These are phyloP conservation scores for Colletotrichum sojae DNA, from an alignment of 2,329 filamentous ascomycete genomes.

Conservation along the genomic window DNA sequence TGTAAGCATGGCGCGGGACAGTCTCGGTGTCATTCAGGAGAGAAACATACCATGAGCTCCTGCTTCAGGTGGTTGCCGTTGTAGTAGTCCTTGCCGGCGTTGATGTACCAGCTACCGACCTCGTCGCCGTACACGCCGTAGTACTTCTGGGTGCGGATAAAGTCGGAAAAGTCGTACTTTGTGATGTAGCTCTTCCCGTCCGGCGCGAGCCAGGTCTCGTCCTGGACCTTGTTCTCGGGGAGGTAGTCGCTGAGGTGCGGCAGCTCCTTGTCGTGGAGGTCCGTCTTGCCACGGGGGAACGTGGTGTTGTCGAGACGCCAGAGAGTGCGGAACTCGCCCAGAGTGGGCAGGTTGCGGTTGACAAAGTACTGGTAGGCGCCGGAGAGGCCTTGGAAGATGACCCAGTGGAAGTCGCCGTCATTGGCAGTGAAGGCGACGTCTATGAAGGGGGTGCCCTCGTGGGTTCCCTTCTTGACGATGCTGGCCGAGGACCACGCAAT, in stretches of 20 bases:
- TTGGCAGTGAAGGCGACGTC: slow-evolving; percentile 62
- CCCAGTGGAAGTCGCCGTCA: slow-evolving; percentile 67
- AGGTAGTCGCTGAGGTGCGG: slow-evolving; percentile 60
- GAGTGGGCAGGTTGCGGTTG: slow-evolving; percentile 61
- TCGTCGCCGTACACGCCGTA: slow-evolving; percentile 65
- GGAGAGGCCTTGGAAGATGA: slow-evolving; percentile 61
- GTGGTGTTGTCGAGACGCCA: slow-evolving; percentile 64
- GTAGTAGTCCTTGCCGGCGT: slow-evolving; percentile 65
- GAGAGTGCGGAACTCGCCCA: slow-evolving; percentile 65
- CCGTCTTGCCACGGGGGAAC: slow-evolving; percentile 62
- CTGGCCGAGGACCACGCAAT: slow-evolving; percentile 62
- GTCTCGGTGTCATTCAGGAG: too few species aligned
- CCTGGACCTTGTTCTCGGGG: slow-evolving; percentile 63
- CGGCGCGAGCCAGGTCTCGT: slow-evolving; percentile 65
- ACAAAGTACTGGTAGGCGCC: slow-evolving; percentile 71
- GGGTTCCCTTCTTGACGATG: slow-evolving; percentile 51
- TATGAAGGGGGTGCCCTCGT: slow-evolving; percentile 57
- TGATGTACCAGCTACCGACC: slow-evolving; percentile 66
- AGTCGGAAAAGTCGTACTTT: slow-evolving; percentile 61
- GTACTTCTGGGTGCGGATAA: slow-evolving; percentile 55
- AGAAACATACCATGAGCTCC: slow-evolving; percentile 57
- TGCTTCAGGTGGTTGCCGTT: slow-evolving; percentile 68
- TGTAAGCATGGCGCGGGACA: too few species aligned
- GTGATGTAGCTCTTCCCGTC: slow-evolving; percentile 58
- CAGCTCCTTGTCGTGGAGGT: slow-evolving; percentile 60